Base-by-base conservation (phyloP, 352 stramenopile species). In the Phytopythium ostracodes region DNA sequence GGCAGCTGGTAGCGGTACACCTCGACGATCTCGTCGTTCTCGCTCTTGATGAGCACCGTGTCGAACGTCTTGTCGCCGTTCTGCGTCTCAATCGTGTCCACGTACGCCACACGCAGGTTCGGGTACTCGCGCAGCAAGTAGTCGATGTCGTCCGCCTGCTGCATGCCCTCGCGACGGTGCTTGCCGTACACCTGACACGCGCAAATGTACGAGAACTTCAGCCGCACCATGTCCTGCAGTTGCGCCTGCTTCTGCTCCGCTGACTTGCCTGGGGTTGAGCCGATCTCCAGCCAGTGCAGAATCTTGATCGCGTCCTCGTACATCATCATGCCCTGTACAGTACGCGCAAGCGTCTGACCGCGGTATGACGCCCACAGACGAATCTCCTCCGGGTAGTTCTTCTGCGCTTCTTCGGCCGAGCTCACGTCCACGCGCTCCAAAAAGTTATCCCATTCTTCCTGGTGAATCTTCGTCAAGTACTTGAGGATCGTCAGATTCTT, bases 221-320 rank as follows among this genome's bases (percentile, higher is more conserved):
- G 65, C 2, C 84, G 84, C 2, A 94, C 84, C 81, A 94, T 94
- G 47, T 94, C 84, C 65, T 94, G 76, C 35, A 94, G 50, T 53
- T 92, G 84, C 27, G 63, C 68, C 52, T 92, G 82, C 74, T 94
- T 94, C 72, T 92, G 81, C 49, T 92, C 84, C 0, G 76, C 81
- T 1, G 65, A 72, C 59, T 87, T 87, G 56, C 79, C 78, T 8
- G 77, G 69, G 22, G 68, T 88, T 14, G 83, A 91, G 17, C 84
- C 84, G 57, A 94, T 91, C 58, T 94, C 84, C 51, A 94, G 62
- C 84, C 84, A 94, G 65, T 94, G 84, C 33, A 94, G 42, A 54
- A 94, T 91, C 71, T 92, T 94, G 63, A 94, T 92, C 24, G 84
- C 84, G 57, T 92, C 84, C 63, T 92, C 83, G 53, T 94, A 94